These are phyloP conservation scores for Saccharomycopsis vini DNA, from an alignment of 805 yeast species.

Conservation along the genomic window DNA sequence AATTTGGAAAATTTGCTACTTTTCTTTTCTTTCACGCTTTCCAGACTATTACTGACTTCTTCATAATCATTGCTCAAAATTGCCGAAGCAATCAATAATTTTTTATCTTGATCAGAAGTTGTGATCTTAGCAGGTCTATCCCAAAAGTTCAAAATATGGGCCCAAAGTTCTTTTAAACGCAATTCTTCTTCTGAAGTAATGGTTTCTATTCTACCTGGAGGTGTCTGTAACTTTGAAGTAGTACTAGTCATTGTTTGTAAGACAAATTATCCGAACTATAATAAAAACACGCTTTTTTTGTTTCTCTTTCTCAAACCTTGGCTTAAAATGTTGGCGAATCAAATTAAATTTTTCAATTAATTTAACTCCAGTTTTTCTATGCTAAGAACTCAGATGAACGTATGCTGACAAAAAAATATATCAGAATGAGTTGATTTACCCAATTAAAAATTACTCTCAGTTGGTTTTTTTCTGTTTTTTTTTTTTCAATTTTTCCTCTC, in stretches of 20 bases:
- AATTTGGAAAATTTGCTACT: constrained; percentile 11
- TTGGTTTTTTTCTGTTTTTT: no score
- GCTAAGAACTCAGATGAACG: no score
- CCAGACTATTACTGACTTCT: constrained; percentile 4
- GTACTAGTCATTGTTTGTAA: background rate
- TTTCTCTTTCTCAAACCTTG: background rate
- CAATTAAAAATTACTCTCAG: no score
- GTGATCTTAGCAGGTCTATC: constrained; percentile 36
- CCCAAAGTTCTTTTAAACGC: constrained; percentile 64
- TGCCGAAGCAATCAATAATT: constrained; percentile 12
- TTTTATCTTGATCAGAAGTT: constrained; percentile 19
- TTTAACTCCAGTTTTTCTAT: no score
- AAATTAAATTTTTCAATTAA: no score
- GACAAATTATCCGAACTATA: no score
- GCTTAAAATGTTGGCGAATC: no score
- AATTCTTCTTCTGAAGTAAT: constrained; percentile 50
- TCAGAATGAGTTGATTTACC: no score
- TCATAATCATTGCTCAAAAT: constrained; percentile 7
- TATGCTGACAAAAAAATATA: no score
- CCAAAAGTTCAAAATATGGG: constrained; percentile 49
- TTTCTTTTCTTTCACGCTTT: constrained; percentile 4
- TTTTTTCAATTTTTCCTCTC: no score
- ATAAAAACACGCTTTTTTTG: background rate
- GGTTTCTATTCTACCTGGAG: constrained; percentile 37
- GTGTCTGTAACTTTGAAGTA: constrained; percentile 10